Percentiles rank a stretch among this genome's conserved stretches.
phyloP scores from a whole-genome alignment of 495 filamentous ascomycete species.

The Penicillium soppii region DNA sequence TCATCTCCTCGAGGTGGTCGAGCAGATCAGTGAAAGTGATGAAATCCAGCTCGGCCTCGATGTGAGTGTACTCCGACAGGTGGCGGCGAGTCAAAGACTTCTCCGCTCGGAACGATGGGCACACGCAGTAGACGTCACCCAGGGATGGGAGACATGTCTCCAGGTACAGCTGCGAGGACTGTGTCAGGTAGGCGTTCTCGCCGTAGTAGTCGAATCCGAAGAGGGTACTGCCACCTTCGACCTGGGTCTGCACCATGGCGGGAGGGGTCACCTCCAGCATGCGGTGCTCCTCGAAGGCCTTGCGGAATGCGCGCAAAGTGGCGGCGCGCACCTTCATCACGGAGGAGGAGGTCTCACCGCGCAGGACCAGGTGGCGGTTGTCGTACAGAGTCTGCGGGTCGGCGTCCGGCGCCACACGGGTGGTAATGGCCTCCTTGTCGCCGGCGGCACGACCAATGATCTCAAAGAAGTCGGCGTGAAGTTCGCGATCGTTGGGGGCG shows the following conservation, averaged over 20 bases:
- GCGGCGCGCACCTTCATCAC: slow-evolving; percentile 91
- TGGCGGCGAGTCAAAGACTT: slow-evolving; percentile 94
- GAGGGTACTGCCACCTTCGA: slow-evolving; percentile 92
- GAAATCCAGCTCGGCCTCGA: slow-evolving; percentile 96
- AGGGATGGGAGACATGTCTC: slow-evolving; percentile 90
- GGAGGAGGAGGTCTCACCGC: slow-evolving; percentile 81
- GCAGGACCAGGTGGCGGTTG: slow-evolving; percentile 87
- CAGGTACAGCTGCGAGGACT: slow-evolving; percentile 97
- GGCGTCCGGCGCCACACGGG: slow-evolving; percentile 76
- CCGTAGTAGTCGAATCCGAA: slow-evolving; percentile 96
- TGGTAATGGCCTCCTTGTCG: slow-evolving; percentile 92
- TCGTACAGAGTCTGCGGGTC: slow-evolving; percentile 82
- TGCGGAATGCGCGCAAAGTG: slow-evolving; percentile 78
- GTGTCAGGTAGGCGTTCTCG: slow-evolving; percentile 90
- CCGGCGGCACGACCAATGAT: slow-evolving; percentile 82
- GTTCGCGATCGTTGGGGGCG: slow-evolving; percentile 84
- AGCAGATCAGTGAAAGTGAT: slow-evolving; percentile 92
- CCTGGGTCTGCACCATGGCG: slow-evolving; percentile 97
- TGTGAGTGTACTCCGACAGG: slow-evolving; percentile 93
- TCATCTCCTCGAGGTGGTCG: slow-evolving; percentile 83
- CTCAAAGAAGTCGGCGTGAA: slow-evolving; percentile 92
- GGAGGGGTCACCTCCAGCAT: slow-evolving; percentile 87
- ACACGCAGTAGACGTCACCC: slow-evolving; percentile 95
- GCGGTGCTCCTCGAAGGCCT: slow-evolving; percentile 74
- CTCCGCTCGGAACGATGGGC: slow-evolving; percentile 97